Evolutionary conservation across 305 asterid species (phyloP).

Genomic region (Rubia balearica): DNA sequence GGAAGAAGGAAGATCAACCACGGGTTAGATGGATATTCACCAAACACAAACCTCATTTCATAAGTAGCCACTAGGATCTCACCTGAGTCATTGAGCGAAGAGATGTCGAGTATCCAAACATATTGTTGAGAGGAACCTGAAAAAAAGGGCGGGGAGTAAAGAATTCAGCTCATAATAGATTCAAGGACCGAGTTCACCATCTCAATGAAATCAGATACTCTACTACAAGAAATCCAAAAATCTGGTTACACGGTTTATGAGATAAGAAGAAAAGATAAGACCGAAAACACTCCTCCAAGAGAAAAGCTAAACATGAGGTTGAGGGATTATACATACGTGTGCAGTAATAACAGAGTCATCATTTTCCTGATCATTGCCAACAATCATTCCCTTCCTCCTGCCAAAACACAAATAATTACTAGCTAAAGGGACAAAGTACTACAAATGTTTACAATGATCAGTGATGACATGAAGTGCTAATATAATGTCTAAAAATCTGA

Average conservation of each 20-base stretch:
- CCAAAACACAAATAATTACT: slow-evolving; percentile 15
- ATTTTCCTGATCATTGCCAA: slow-evolving; percentile 93
- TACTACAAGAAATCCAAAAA: no score
- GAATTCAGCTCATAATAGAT: neutral
- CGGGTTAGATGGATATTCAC: neutral
- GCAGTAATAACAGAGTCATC: slow-evolving; percentile 84
- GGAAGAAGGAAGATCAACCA: neutral
- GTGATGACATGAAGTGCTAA: neutral
- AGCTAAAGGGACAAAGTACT: neutral
- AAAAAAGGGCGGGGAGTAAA: neutral
- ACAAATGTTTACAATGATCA: neutral
- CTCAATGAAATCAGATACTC: no score
- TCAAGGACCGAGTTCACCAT: neutral
- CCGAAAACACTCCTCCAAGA: no score
- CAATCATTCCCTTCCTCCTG: slow-evolving; percentile 95
- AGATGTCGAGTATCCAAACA: slow-evolving; percentile 94
- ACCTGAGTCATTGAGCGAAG: slow-evolving; percentile 99
- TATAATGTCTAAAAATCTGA: neutral
- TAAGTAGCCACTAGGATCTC: neutral
- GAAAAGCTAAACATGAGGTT: no score
- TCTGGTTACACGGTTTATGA: no score
- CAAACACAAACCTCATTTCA: no score
- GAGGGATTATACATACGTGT: slow-evolving; percentile 43
- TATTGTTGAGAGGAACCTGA: slow-evolving; percentile 97
- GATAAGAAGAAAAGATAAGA: no score